Base-by-base conservation (phyloP, 345 rosid genomes). In the Psidium guajava region DNA sequence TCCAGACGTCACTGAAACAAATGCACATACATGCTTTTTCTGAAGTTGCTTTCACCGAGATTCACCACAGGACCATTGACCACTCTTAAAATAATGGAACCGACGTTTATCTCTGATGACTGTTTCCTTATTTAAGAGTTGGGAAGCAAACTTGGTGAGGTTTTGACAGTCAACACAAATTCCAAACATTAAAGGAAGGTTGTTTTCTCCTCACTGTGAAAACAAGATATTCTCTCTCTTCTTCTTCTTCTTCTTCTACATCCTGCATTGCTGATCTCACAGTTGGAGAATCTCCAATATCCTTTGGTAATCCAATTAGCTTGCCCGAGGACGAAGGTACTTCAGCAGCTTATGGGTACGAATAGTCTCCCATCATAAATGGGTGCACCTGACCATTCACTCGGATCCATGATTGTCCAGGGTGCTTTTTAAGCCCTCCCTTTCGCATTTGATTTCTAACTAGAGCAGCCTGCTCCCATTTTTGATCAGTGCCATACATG, bases 401-500 rank as follows among this genome's bases (percentile, higher is more conserved):
- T 58, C 89, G 87, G 82, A 93, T 89, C 95, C 94, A 93, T 47
- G 95, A 93, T 80, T 91, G 91, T 69, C 94, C 94, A 5, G 94
- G 92, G 57, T 86, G 82, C 85, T 90, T 93, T 28, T 59, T 86
- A 86, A 93, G 88, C 42, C 87, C 86, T 86, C 88, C 87, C 42
- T 83, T 85, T 64, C 55, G 89, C 93, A 93, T 92, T 77, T 88
- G 64, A 27, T 82, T 84, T 86, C 94, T 92, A 50, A 88, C 51
- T 18, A 86, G 57, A 59, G 91, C 90, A 27, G 91, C 91, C 82
- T 88, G 89, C 83, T 89, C 88, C 94, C 94, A 93, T 82, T 83
- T 85, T 40, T 83, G 85, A 85, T 87, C 90, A 44, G 82, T 51
- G 32, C 91, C 90, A 83, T 73, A 88, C 82, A 87, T 87, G 82